Evolutionary conservation across 2,329 filamentous ascomycete species (phyloP), one percentile per base, ranked within the genome.

Genomic region (Lasiodiplodia theobromae): DNA sequence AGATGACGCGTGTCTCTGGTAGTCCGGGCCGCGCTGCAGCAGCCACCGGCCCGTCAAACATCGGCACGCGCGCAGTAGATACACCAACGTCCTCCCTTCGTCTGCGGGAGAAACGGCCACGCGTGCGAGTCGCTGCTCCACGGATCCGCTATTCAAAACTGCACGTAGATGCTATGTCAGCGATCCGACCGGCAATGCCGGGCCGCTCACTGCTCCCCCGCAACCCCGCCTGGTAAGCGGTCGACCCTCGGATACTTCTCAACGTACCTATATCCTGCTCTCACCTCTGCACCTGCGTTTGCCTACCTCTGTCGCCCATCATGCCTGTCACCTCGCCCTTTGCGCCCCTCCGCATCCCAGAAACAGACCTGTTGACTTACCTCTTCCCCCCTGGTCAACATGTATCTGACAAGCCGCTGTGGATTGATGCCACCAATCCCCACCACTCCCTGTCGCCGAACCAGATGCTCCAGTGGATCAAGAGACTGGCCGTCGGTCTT

Each of bases 291-390:
- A 23, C 8, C 34, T 21, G 18, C 16, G 18, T 38, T 4, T 40
- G 11, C 10, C 54, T 12, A 40, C 18, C 14, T n/a, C 25, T 25
- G 18, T n/a, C 37, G 10, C 10, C 14, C 58, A 25, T 23, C 28
- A 96, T 96, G 93, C 91, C 92, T 69, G 85, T 90, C 74, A 83
- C 87, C 60, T 94, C 93, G 2, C 81, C 82, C 0, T 92, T 89
- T 75, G 84, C 88, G 1, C 79, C 84, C 8, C 74, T 96, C 51
- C 83, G 89, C 21, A 89, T 97, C 52, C 94, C 94, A 0, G 82
- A 91, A 28, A 51, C 44, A 11, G 86, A 83, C 72, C 49, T 80
- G 47, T 71, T 80, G 18, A 70, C 77, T 10, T 78, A 79, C 65
- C 65, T 80, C 18, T 80, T 79, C 68, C 77, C 77, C 4, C 69